Conservation (phyloP, 176 grass and related monocot species). For the Elaeis guineensis region DNA sequence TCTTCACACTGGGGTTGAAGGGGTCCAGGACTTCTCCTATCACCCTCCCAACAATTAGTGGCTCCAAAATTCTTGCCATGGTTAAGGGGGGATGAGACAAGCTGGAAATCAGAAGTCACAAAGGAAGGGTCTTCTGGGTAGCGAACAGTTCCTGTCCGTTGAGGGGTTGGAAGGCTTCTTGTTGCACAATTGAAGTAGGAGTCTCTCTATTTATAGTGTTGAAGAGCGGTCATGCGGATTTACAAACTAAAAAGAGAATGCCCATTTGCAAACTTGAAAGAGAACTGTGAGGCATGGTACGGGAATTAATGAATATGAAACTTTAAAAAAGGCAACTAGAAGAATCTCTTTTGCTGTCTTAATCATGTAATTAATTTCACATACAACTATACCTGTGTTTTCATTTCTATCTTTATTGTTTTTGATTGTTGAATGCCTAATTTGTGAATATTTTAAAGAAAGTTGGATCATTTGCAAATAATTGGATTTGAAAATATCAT, state of each 20-base stretch:
- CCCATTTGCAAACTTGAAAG: conserved; percentile 14
- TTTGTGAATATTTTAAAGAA: too few species aligned
- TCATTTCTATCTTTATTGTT: too few species aligned
- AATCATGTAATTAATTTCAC: too few species aligned
- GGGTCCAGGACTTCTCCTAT: conserved; percentile 92
- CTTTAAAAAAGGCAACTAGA: conserved; percentile 20
- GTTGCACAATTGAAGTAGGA: conserved; percentile 23
- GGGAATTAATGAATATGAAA: background rate
- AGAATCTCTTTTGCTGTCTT: background rate
- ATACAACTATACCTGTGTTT: too few species aligned
- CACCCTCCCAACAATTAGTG: conserved; percentile 74
- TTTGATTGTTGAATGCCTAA: too few species aligned
- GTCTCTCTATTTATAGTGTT: conserved; percentile 47
- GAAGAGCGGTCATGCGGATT: conserved; percentile 1
- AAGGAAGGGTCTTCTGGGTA: conserved; percentile 9
- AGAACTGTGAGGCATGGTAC: conserved; percentile 17
- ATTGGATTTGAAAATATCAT: too few species aligned
- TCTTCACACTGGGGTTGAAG: conserved; percentile 70
- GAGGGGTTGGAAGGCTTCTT: conserved; percentile 16
- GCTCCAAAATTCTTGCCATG: conserved; percentile 70
- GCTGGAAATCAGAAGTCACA: conserved; percentile 7
- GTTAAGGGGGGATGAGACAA: conserved; percentile 2
- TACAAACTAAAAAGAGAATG: too few species aligned
- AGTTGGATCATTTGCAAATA: too few species aligned
- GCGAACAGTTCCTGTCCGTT: conserved; percentile 2